These are phyloP conservation scores for Volvox carteri DNA, from an alignment of 163 green algal genomes.

Conservation along the genomic window DNA sequence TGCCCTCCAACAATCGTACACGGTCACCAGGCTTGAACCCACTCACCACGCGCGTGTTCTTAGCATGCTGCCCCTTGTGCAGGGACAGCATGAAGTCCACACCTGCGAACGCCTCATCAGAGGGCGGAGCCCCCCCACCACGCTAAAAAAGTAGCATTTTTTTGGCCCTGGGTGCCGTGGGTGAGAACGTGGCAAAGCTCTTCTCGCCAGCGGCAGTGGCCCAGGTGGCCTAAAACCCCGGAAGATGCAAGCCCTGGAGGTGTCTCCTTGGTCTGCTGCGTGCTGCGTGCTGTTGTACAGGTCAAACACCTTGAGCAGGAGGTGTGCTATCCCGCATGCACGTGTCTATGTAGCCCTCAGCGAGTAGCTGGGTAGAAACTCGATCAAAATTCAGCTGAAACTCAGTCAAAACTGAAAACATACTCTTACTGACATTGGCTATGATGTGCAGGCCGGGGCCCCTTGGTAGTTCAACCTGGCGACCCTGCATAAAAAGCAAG, in stretches of 20 bases:
- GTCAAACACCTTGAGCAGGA: constrained; percentile 28
- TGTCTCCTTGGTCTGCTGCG: constrained; percentile 9
- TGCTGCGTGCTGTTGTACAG: constrained; percentile 24
- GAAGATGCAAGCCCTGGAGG: background rate
- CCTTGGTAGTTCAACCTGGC: background rate
- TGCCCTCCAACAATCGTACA: background rate
- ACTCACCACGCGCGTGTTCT: constrained; percentile 17
- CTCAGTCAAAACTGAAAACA: background rate
- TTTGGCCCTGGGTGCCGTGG: background rate
- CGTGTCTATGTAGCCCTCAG: background rate
- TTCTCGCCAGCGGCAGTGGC: background rate
- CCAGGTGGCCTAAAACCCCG: no score
- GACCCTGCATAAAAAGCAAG: background rate
- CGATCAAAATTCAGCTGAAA: background rate
- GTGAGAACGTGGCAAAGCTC: background rate
- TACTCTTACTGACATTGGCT: background rate
- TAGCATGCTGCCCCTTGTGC: constrained; percentile 22
- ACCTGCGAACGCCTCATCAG: constrained; percentile 35
- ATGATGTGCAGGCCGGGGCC: background rate
- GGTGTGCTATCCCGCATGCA: background rate
- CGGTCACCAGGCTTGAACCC: constrained; percentile 9
- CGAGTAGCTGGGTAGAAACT: background rate
- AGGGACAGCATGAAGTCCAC: constrained; percentile 22
- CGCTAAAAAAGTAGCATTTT: background rate
- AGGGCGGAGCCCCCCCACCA: background rate